phyloP scores from a whole-genome alignment of 257 asterid genomes.

The Paraleonurus japonicus region DNA sequence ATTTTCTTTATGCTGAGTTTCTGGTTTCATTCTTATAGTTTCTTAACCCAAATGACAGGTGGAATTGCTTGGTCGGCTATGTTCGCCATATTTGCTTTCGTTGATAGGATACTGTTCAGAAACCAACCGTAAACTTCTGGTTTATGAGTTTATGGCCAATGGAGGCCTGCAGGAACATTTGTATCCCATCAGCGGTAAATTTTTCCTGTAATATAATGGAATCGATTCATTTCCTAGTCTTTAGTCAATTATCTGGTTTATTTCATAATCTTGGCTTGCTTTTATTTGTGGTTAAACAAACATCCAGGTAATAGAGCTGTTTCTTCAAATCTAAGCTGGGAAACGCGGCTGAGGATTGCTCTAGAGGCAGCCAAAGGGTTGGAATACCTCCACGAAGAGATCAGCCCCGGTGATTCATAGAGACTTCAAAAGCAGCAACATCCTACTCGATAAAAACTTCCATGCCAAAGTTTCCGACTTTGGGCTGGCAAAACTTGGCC shows the following conservation, averaged over 20 bases:
- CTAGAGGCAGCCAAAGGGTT: slow-evolving; percentile 93
- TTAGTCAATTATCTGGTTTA: background rate
- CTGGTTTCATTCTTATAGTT: background rate
- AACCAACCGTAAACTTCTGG: slow-evolving; percentile 68
- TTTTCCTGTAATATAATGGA: background rate
- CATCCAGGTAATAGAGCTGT: slow-evolving; percentile 47
- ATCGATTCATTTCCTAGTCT: background rate
- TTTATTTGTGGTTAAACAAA: background rate
- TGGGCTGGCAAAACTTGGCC: slow-evolving; percentile 83
- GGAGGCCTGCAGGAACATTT: slow-evolving; percentile 95
- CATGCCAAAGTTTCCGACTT: slow-evolving; percentile 93
- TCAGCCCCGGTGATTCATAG: slow-evolving; percentile 82
- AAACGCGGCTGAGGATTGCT: slow-evolving; percentile 76
- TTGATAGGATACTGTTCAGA: slow-evolving; percentile 83
- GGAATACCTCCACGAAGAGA: slow-evolving; percentile 86
- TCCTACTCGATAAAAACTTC: slow-evolving; percentile 71
- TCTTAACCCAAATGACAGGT: slow-evolving; percentile 46
- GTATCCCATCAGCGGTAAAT: slow-evolving; percentile 65
- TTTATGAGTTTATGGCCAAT: slow-evolving; percentile 91
- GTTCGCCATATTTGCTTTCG: slow-evolving; percentile 69
- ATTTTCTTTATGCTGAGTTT: background rate
- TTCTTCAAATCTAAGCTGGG: slow-evolving; percentile 72
- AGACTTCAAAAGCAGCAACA: slow-evolving; percentile 94
- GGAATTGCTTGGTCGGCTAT: slow-evolving; percentile 70
- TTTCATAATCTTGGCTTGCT: background rate